Evolutionary conservation across 2,329 filamentous ascomycete species (phyloP).

Genomic region (Geosmithia morbida): DNA sequence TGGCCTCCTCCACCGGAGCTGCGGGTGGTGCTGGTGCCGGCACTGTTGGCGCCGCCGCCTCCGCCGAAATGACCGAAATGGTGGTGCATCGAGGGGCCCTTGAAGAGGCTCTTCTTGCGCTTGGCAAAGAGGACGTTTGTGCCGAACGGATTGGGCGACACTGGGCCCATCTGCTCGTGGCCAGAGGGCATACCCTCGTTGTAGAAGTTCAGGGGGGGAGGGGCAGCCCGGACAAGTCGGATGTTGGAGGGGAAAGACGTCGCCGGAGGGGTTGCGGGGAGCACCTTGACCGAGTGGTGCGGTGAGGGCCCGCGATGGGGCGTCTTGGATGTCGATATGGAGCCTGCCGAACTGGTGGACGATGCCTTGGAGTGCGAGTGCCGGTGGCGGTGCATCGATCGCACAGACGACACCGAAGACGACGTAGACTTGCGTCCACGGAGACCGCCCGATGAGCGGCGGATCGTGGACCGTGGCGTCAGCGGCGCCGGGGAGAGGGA

Average conservation of each 20-base stretch:
- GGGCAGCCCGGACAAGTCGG: conserved; percentile 55
- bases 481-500: conserved; percentile 77
- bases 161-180: conserved; percentile 24
- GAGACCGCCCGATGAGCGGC: conserved; percentile 69
- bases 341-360: conserved; percentile 73
- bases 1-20: conserved; percentile 24
- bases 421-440: conserved; percentile 91
- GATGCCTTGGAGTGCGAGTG: conserved; percentile 90
- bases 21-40: conserved; percentile 13
- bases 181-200: conserved; percentile 40
- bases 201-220: conserved; percentile 35
- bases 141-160: conserved; percentile 43
- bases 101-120: conserved; percentile 68
- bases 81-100: conserved; percentile 53
- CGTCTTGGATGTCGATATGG: conserved; percentile 56
- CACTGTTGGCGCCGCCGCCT: conserved; percentile 7
- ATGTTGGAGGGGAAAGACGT: conserved; percentile 72
- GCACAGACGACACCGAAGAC: conserved; percentile 83
- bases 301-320: conserved; percentile 57
- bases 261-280: conserved; percentile 73
- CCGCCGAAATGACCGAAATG: conserved; percentile 25
- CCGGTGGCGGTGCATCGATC: conserved; percentile 76
- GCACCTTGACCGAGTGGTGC: conserved; percentile 86
- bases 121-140: conserved; percentile 65
- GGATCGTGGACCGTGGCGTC: conserved; percentile 75